Evolutionary conservation across 2,329 filamentous ascomycete species (phyloP).

Genomic region (Aspergillus puulaauensis): DNA sequence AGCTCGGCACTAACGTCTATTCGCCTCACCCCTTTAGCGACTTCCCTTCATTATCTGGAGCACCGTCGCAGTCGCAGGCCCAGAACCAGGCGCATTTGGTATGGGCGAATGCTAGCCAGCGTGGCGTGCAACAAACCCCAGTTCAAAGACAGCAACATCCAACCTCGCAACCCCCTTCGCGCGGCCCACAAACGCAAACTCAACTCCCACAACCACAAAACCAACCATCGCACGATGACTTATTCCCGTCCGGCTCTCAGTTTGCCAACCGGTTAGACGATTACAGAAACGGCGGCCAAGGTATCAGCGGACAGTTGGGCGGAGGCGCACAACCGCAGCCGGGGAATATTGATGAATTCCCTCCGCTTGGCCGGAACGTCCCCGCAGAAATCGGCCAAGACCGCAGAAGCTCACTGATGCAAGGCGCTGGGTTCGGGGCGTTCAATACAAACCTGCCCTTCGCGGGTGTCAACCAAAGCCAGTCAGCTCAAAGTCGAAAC

Average conservation of each 20-base stretch:
- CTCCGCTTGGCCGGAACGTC: constrained; percentile 56
- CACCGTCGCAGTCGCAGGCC: constrained; percentile 54
- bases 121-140: constrained; percentile 53
- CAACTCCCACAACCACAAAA: constrained; percentile 44
- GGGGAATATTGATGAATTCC: constrained; percentile 61
- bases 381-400: constrained; percentile 53
- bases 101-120: constrained; percentile 59
- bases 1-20: constrained; percentile 9
- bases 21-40: constrained; percentile 46
- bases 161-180: constrained; percentile 43
- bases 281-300: constrained; percentile 58
- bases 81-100: constrained; percentile 54
- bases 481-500: constrained; percentile 33
- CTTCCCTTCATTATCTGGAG: constrained; percentile 61
- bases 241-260: constrained; percentile 49
- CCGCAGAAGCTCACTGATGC: constrained; percentile 51
- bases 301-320: constrained; percentile 53
- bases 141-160: constrained; percentile 53
- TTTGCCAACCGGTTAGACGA: constrained; percentile 55
- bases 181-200: constrained; percentile 40
- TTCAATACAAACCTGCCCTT: constrained; percentile 43
- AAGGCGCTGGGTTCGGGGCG: constrained; percentile 47
- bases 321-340: constrained; percentile 53
- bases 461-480: constrained; percentile 42
- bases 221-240: constrained; percentile 49